Conservation (phyloP, 495 filamentous ascomycete species). For the Penicillium paxilli region DNA sequence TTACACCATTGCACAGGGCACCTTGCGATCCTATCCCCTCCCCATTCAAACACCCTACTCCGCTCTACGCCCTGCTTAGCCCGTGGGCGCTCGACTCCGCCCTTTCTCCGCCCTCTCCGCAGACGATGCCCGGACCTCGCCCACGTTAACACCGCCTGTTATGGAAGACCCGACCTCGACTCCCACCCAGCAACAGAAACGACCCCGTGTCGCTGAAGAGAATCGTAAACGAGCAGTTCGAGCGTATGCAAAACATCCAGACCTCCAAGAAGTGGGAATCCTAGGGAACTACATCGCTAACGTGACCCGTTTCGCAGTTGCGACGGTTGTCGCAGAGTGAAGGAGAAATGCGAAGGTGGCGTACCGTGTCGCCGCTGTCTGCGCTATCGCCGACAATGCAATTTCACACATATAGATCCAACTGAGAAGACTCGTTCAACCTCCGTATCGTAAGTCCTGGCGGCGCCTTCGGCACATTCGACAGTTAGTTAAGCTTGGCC, state of each 20-base stretch:
- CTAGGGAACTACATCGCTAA: slow-evolving; percentile 5
- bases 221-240: slow-evolving; percentile 51
- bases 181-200: slow-evolving; percentile 38
- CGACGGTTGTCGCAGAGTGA: slow-evolving; percentile 49
- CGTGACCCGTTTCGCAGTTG: slow-evolving; percentile 28
- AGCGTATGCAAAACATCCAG: slow-evolving; percentile 29
- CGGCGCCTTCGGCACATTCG: too few species aligned
- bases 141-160: slow-evolving; percentile 18
- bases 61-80: neutral
- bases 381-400: slow-evolving; percentile 49
- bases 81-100: slow-evolving; percentile 9
- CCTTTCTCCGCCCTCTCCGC: slow-evolving; percentile 14
- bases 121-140: slow-evolving; percentile 30
- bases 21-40: neutral
- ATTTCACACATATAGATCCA: slow-evolving; percentile 47
- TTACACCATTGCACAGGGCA: neutral
- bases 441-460: slow-evolving; percentile 36
- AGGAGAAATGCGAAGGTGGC: slow-evolving; percentile 53
- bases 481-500: neutral
- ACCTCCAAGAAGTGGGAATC: neutral
- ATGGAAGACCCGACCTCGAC: slow-evolving; percentile 30
- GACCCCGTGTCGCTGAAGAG: slow-evolving; percentile 49
- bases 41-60: neutral
- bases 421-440: slow-evolving; percentile 38
- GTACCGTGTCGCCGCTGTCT: slow-evolving; percentile 51